Percentiles rank a stretch among this genome's conserved stretches.
Evolutionary conservation across 1,284 basidiomycete species (phyloP).

Genomic region (Pisolithus thermaeus): DNA sequence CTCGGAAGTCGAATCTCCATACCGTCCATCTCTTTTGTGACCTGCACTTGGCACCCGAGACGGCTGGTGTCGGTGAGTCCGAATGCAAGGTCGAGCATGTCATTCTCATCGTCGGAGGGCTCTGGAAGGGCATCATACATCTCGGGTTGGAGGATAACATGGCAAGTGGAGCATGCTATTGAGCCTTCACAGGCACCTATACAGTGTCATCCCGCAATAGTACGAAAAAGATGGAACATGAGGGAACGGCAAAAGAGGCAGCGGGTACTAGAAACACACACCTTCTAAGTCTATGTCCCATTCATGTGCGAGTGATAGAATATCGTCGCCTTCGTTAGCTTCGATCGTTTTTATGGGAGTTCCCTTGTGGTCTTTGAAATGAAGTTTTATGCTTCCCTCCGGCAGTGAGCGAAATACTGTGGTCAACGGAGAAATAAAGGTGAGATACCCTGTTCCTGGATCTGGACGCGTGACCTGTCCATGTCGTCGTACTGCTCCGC

Average conservation of each 20-base stretch:
- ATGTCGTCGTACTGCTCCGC: slow-evolving; percentile 29
- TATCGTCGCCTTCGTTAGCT: slow-evolving; percentile 90
- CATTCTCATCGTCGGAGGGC: slow-evolving; percentile 97
- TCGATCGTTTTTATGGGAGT: slow-evolving; percentile 81
- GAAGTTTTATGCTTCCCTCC: slow-evolving; percentile 69
- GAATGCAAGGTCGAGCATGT: slow-evolving; percentile 98
- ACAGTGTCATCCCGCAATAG: not conserved
- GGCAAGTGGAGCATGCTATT: slow-evolving; percentile 96
- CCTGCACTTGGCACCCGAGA: slow-evolving; percentile 77
- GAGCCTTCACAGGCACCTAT: slow-evolving; percentile 95
- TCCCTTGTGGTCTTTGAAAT: slow-evolving; percentile 88
- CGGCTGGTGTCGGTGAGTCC: slow-evolving; percentile 92
- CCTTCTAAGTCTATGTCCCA: slow-evolving; percentile 98
- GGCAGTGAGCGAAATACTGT: not conserved
- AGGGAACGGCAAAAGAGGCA: not conserved
- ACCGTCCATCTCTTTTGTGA: slow-evolving; percentile 82
- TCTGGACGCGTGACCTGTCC: slow-evolving; percentile 41
- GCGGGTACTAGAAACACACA: slow-evolving; percentile 20
- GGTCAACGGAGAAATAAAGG: not conserved
- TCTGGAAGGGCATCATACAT: slow-evolving; percentile 85
- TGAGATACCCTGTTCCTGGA: slow-evolving; percentile 61
- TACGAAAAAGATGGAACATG: not conserved
- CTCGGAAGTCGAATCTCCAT: slow-evolving; percentile 83
- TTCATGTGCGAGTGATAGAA: slow-evolving; percentile 90
- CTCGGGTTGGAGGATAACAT: slow-evolving; percentile 83